Evolutionary conservation across 2,329 filamentous ascomycete genomes (phyloP).

Genomic region (Aotearoamyces nothofagi): DNA sequence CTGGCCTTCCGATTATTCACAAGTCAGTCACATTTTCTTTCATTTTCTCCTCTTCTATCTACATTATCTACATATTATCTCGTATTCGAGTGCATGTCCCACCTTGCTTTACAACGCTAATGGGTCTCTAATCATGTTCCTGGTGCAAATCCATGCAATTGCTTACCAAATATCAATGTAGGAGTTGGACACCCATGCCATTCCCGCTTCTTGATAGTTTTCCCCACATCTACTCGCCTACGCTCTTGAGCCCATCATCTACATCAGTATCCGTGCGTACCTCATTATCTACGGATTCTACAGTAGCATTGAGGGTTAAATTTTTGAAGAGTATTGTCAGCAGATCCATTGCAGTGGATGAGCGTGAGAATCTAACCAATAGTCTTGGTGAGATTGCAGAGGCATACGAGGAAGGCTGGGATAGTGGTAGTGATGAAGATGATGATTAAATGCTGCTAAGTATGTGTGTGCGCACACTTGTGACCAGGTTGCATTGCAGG

Average conservation of each 20-base stretch:
- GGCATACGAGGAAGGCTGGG: conserved; percentile 81
- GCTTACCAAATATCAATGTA: no score
- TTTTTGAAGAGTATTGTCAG: conserved; percentile 46
- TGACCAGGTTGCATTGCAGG: no score
- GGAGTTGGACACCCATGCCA: conserved; percentile 30
- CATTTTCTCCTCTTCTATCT: no score
- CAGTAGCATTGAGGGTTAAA: conserved; percentile 55
- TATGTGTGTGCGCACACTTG: no score
- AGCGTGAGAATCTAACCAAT: conserved; percentile 72
- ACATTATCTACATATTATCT: no score
- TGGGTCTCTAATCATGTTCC: no score
- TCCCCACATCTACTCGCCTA: conserved; percentile 53
- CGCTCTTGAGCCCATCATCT: conserved; percentile 20
- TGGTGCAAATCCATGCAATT: no score
- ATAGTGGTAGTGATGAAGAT: conserved; percentile 56
- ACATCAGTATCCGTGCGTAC: conserved; percentile 33
- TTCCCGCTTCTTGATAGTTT: conserved; percentile 78
- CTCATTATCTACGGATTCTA: conserved; percentile 58
- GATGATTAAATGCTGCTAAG: no score
- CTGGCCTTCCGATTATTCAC: conserved; percentile 17
- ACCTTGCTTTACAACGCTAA: no score
- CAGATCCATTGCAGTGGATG: conserved; percentile 53
- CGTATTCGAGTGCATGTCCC: no score
- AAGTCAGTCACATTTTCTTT: conserved; percentile 18
- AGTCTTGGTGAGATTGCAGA: conserved; percentile 71